These are phyloP conservation scores for Cordyceps militaris DNA, from an alignment of 2,329 filamentous ascomycete species.

Conservation along the genomic window DNA sequence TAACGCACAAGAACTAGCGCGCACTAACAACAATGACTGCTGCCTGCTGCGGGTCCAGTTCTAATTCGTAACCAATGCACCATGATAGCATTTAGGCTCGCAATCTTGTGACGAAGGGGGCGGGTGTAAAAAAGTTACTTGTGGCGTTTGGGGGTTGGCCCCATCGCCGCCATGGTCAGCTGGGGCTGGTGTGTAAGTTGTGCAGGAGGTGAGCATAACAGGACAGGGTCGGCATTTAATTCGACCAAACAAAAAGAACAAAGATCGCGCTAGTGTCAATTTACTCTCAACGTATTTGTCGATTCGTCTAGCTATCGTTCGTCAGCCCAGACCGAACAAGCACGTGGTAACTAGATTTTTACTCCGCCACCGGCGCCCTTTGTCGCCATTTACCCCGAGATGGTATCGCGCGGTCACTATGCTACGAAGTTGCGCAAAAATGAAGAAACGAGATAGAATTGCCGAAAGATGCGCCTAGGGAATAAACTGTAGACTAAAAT, in stretches of 20 bases:
- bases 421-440: too few species aligned
- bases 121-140: neutral
- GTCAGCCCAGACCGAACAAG: neutral
- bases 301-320: neutral
- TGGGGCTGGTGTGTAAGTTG: slow-evolving; percentile 1
- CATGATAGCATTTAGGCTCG: neutral
- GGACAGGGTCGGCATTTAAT: neutral
- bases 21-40: too few species aligned
- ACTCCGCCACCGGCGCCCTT: neutral
- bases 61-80: too few species aligned
- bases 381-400: neutral
- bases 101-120: neutral
- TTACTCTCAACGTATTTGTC: neutral
- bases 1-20: too few species aligned
- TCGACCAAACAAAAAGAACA: neutral
- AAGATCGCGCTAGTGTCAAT: neutral
- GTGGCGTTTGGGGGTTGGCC: neutral
- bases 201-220: neutral
- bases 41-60: too few species aligned
- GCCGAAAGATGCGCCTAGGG: neutral
- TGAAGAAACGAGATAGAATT: neutral
- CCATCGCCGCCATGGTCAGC: neutral
- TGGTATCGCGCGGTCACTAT: neutral
- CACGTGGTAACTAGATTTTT: neutral
- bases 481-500: neutral